Evolutionary conservation across 768 basidiomycete genomes (phyloP).

Genomic region (Wakefieldia striispora): DNA sequence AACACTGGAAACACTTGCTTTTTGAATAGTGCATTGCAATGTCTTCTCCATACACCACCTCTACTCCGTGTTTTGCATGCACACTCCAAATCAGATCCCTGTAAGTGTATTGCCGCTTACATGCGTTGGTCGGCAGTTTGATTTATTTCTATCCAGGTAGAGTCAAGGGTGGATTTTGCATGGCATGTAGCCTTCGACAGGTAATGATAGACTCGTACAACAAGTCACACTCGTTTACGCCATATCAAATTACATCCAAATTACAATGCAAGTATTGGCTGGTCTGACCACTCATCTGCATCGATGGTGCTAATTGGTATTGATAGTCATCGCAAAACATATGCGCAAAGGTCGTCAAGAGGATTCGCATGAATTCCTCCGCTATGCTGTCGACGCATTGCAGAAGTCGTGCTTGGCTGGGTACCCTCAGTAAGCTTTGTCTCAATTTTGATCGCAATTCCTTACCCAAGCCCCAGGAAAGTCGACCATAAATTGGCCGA

Average conservation of each 20-base stretch:
- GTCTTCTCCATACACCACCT: constrained; percentile 89
- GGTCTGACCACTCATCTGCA: background rate
- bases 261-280: constrained; percentile 56
- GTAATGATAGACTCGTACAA: constrained; percentile 56
- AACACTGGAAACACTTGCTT: constrained; percentile 97
- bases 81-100: constrained; percentile 51
- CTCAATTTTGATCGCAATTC: background rate
- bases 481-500: constrained; percentile 68
- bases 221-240: constrained; percentile 52
- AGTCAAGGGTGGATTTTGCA: constrained; percentile 61
- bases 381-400: constrained; percentile 88
- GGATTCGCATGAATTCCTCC: constrained; percentile 96
- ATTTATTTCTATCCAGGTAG: constrained; percentile 34
- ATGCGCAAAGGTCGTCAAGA: constrained; percentile 92
- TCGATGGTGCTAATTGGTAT: constrained; percentile 6
- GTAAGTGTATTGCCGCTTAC: constrained; percentile 42
- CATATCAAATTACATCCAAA: constrained; percentile 61
- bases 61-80: constrained; percentile 59
- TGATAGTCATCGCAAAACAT: constrained; percentile 82
- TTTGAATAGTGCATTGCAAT: constrained; percentile 92
- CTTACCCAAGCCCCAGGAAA: constrained; percentile 48
- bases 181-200: constrained; percentile 66
- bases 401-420: constrained; percentile 82
- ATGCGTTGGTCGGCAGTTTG: constrained; percentile 1
- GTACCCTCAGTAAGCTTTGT: constrained; percentile 57